These are phyloP conservation scores for Closterium sp. DNA, from an alignment of 139 green algal genomes.

Conservation along the genomic window DNA sequence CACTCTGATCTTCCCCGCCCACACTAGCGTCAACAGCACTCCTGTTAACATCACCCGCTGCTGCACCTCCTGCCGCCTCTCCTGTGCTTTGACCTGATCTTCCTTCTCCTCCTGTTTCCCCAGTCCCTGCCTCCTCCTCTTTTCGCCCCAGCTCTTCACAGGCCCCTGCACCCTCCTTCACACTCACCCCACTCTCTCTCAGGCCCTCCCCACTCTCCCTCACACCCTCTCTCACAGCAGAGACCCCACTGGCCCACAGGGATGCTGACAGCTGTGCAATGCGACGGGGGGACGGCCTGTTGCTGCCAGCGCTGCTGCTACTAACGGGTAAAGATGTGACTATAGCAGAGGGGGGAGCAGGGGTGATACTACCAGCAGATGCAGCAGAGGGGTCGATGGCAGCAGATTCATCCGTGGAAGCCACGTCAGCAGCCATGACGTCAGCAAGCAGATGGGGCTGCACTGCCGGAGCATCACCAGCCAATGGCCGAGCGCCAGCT, in stretches of 20 bases:
- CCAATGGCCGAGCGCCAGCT: not conserved
- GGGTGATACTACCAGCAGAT: not conserved
- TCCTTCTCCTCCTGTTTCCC: constrained; percentile 13
- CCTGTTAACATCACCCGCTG: not conserved
- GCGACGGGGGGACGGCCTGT: not conserved
- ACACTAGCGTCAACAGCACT: not conserved
- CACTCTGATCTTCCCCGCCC: not conserved
- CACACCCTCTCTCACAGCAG: constrained; percentile 13
- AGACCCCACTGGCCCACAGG: not conserved
- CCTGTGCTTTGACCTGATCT: not conserved
- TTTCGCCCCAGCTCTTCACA: not conserved
- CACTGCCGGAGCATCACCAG: not conserved
- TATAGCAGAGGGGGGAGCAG: not conserved
- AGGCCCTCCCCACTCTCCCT: not conserved
- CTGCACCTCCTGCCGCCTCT: not conserved
- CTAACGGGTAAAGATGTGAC: not conserved
- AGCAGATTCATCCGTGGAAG: not conserved
- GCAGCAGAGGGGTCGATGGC: not conserved
- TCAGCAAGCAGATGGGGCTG: not conserved
- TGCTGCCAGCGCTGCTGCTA: constrained; percentile 15
- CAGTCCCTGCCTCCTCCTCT: not conserved
- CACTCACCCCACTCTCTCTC: not conserved
- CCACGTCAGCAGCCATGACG: not conserved
- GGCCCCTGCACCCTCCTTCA: not conserved
- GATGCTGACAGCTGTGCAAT: not conserved